These are phyloP conservation scores for Penicillium sp. DNA, from an alignment of 2,329 filamentous ascomycete genomes.

Conservation along the genomic window DNA sequence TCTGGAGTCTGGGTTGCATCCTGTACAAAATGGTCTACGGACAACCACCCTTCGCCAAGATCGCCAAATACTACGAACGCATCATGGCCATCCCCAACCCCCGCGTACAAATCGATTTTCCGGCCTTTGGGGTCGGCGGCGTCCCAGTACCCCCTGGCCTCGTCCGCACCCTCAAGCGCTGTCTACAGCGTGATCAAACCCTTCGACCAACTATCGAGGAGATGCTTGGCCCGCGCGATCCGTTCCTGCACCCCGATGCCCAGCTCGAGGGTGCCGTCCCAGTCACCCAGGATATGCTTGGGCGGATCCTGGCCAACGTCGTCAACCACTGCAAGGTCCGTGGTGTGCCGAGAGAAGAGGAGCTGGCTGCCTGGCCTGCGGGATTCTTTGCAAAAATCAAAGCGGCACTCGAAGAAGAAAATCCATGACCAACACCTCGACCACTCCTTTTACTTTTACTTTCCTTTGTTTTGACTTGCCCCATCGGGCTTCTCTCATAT, in stretches of 20 bases:
- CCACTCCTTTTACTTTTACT: conserved; percentile 20
- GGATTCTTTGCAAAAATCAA: conserved; percentile 49
- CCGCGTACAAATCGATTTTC: conserved; percentile 48
- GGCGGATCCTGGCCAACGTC: conserved; percentile 57
- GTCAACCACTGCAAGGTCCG: conserved; percentile 57
- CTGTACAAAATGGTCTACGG: conserved; percentile 98
- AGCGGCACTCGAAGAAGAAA: conserved; percentile 45
- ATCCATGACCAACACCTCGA: conserved; percentile 24
- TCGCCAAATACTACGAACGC: conserved; percentile 77
- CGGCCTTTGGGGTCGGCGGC: conserved; percentile 45
- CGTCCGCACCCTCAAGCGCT: conserved; percentile 54
- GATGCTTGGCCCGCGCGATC: conserved; percentile 53
- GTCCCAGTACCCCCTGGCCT: conserved; percentile 54
- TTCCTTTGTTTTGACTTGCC: conserved; percentile 25
- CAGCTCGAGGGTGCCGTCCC: conserved; percentile 45
- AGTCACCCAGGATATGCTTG: conserved; percentile 57
- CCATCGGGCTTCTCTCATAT: conserved; percentile 4
- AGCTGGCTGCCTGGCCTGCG: conserved; percentile 49
- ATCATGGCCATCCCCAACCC: conserved; percentile 58
- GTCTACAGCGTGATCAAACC: conserved; percentile 56
- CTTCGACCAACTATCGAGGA: conserved; percentile 56
- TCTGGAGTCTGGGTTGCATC: conserved; percentile 95
- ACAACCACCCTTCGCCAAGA: conserved; percentile 90
- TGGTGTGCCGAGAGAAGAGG: conserved; percentile 55
- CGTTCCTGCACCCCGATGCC: conserved; percentile 57